Percentiles rank a stretch among this genome's conserved stretches.
Conservation (phyloP, 352 stramenopile species). For the Phytopythium ostracodes region DNA sequence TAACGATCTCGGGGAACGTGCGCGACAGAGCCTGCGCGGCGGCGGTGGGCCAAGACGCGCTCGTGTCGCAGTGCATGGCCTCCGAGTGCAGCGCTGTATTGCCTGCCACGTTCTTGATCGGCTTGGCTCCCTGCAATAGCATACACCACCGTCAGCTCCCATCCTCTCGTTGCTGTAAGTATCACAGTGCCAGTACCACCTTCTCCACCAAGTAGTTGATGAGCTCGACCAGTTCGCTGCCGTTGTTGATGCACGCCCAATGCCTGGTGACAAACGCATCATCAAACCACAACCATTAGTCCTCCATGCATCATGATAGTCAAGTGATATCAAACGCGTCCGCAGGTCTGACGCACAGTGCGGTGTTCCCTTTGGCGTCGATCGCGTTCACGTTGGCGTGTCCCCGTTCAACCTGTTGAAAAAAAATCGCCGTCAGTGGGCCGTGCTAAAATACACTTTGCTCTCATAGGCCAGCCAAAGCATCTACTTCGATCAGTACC, state of each 20-base stretch:
- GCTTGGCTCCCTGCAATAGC: slow-evolving; percentile 43
- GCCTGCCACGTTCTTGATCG: slow-evolving; percentile 46
- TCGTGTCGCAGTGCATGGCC: slow-evolving; percentile 68
- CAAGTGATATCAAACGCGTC: not conserved
- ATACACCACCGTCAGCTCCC: not conserved
- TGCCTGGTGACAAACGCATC: slow-evolving; percentile 29
- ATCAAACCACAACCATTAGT: slow-evolving; percentile 1
- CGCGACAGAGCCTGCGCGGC: slow-evolving; percentile 35
- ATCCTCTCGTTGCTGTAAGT: not conserved
- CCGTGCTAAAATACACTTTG: not conserved
- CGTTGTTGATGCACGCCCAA: slow-evolving; percentile 66
- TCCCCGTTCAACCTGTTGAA: slow-evolving; percentile 38
- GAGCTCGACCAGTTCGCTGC: slow-evolving; percentile 34
- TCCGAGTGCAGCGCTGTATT: slow-evolving; percentile 71
- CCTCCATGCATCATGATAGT: not conserved
- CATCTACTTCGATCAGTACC: slow-evolving; percentile 12
- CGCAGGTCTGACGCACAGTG: slow-evolving; percentile 34
- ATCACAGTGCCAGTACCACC: slow-evolving; percentile 11
- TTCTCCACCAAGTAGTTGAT: slow-evolving; percentile 59
- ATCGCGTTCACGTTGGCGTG: slow-evolving; percentile 53
- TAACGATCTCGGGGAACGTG: slow-evolving; percentile 53
- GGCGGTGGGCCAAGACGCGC: slow-evolving; percentile 45
- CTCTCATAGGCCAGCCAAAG: not conserved
- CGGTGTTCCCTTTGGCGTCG: slow-evolving; percentile 64
- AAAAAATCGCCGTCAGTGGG: slow-evolving; percentile 1